Evolutionary conservation across 352 stramenopile species (phyloP), one percentile per base, ranked within the genome.

Genomic region (Saprolegnia diclina): DNA sequence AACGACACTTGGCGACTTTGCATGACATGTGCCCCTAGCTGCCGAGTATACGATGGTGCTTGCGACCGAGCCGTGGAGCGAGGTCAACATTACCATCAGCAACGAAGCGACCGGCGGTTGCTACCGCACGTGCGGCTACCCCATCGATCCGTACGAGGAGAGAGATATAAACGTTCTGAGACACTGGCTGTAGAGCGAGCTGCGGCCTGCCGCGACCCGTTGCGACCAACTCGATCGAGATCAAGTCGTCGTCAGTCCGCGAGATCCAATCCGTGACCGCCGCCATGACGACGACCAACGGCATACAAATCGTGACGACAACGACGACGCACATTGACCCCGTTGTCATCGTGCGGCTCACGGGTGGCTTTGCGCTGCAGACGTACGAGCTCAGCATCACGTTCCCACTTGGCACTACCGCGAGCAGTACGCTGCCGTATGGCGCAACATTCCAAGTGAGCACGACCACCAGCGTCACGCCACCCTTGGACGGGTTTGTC

Each of bases 21-120:
- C 5, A 6, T 35, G 2, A 35, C 29, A 35, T 6, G 2, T 2
- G 35, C 2, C 24, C 16, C 3, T 40, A 57, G 45, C 46, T 21
- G 63, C 11, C 6, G 46, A 38, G 29, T 92, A 92, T 64, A 72
- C 73, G 0, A 74, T 92, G 26, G 64, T 75, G 18, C 62, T 92
- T 0, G 24, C 72, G 19, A 89, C 80, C 0, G 85, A 92, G 55
- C 85, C 82, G 2, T 92, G 80, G 72, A 75, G 81, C 0, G 84
- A 88, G 37, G 82, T 92, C 13, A 91, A 82, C 0, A 79, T 92
- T 32, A 79, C 82, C 2, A 89, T 92, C 74, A 90, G 80, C 56
- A 92, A 91, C 50, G 82, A 92, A 65, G 79, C 72, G 4, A 78
- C 88, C 11, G 67, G 72, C 2, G 67, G 72, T 0, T 92, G 85